Conservation (phyloP, 2,329 filamentous ascomycete genomes). For the Ploettnerulaceae sp. region DNA sequence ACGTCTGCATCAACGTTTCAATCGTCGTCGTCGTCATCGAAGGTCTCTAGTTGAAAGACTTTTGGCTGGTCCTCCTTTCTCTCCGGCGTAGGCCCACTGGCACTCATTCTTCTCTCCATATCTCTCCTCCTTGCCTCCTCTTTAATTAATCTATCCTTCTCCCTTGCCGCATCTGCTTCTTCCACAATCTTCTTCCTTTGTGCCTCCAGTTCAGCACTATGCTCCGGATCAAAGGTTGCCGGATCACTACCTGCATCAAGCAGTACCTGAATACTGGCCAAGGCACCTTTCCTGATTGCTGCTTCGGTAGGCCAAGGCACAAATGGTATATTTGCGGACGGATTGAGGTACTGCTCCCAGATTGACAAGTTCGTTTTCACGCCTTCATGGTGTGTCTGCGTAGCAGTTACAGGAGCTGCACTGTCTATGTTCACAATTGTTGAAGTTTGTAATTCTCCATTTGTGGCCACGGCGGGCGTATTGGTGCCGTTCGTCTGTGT, state of each 20-base stretch:
- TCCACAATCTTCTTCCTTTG: conserved; percentile 26
- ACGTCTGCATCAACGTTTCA: background rate
- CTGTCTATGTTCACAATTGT: conserved; percentile 23
- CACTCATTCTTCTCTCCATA: conserved; percentile 28
- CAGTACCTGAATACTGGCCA: conserved; percentile 60
- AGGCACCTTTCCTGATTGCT: conserved; percentile 61
- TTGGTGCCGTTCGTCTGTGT: conserved; percentile 30
- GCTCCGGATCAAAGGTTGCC: conserved; percentile 52
- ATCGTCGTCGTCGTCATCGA: conserved; percentile 38
- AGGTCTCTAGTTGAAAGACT: conserved; percentile 38
- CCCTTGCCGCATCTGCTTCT: conserved; percentile 31
- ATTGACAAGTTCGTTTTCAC: conserved; percentile 29
- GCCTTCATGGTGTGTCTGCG: conserved; percentile 21
- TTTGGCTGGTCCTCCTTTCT: conserved; percentile 37
- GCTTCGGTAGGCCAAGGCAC: conserved; percentile 72
- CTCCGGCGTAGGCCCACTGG: conserved; percentile 20
- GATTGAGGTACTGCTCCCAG: conserved; percentile 44
- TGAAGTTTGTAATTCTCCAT: conserved; percentile 21
- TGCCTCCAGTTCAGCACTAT: conserved; percentile 35
- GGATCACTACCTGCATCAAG: conserved; percentile 59
- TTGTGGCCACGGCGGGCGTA: conserved; percentile 23
- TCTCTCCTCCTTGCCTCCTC: conserved; percentile 31
- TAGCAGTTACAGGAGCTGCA: conserved; percentile 22
- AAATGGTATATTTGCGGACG: conserved; percentile 55
- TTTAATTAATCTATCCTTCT: conserved; percentile 32